Evolutionary conservation across 768 basidiomycete species (phyloP), one percentile per base, ranked within the genome.

Genomic region (Mycena polygramma): DNA sequence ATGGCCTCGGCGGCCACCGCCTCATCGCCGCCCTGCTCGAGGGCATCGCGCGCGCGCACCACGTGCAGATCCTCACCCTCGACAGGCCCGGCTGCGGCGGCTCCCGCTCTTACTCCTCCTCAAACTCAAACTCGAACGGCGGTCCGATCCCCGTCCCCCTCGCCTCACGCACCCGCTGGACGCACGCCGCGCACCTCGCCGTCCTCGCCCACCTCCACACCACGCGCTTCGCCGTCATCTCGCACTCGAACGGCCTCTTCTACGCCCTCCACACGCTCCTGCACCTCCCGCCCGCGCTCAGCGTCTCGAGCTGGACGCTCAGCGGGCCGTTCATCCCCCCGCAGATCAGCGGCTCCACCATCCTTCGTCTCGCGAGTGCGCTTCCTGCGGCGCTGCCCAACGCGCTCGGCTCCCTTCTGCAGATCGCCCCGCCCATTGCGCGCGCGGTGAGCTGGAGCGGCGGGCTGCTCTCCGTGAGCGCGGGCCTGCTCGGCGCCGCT

Each of bases 1-100:
- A 73, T 26, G 72, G 72, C 35, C 68, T 73, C 24, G 72, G 72
- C 22, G 68, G 72, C 1, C 72, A 73, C 62, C 68, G 72, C 43
- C 65, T 73, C 45, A 60, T 73, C 57, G 59, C 65, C 7, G 61
- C 72, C 35, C 15, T 73, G 26, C 53, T 59, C 36, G 72, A 73
- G 19, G 72, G 72, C 64, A 66, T 73, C 55, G 72, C 65, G 39
- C 49, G 41, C 30, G 54, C 24, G 30, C 72, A 73, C 57, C 1
- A n/a, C 11, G 68, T 73, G 5, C 72, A 64, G 30, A 43, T 73
- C 30, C 65, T 73, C 58, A 64, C 65, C 41, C 37, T 73, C 53
- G 72, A 73, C 61, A 73, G 70, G 53, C 68, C 68, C 46, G 46
- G 43, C 43, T 55, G 24, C 37, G 59, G 64, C 64, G n/a, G 41